These are phyloP conservation scores for Xylaria sp. DNA, from an alignment of 2,329 filamentous ascomycete genomes.

Conservation along the genomic window DNA sequence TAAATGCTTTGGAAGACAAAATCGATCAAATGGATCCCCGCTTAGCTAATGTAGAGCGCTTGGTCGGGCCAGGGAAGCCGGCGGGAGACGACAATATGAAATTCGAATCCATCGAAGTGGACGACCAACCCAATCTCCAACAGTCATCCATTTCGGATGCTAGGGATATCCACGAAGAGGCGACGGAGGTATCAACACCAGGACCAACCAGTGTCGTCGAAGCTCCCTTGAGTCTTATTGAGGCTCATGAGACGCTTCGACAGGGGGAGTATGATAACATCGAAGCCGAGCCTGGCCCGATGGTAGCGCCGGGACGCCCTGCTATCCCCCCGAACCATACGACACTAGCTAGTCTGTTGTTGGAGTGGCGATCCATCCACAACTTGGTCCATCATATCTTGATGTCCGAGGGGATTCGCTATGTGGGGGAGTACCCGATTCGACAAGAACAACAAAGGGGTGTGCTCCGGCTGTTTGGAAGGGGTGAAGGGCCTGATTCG, in stretches of 20 bases:
- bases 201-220: slow-evolving; percentile 43
- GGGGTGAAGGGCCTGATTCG: slow-evolving; percentile 73
- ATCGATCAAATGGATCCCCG: slow-evolving; percentile 50
- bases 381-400: slow-evolving; percentile 67
- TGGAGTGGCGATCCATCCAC: slow-evolving; percentile 76
- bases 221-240: slow-evolving; percentile 43
- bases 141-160: slow-evolving; percentile 38
- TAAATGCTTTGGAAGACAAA: slow-evolving; percentile 49
- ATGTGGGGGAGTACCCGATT: slow-evolving; percentile 78
- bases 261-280: slow-evolving; percentile 57
- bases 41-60: slow-evolving; percentile 53
- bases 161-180: slow-evolving; percentile 35
- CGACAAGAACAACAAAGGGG: slow-evolving; percentile 78
- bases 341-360: slow-evolving; percentile 84
- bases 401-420: slow-evolving; percentile 60
- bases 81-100: slow-evolving; percentile 49
- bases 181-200: slow-evolving; percentile 45
- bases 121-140: slow-evolving; percentile 44
- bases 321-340: slow-evolving; percentile 87
- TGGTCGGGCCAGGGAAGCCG: slow-evolving; percentile 39
- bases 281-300: slow-evolving; percentile 62
- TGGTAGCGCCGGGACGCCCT: slow-evolving; percentile 67
- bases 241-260: slow-evolving; percentile 49
- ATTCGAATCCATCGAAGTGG: slow-evolving; percentile 49
- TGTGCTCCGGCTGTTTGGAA: slow-evolving; percentile 77